phyloP scores from a whole-genome alignment of 2,329 filamentous ascomycete genomes.

The Beauveria pseudobassiana region DNA sequence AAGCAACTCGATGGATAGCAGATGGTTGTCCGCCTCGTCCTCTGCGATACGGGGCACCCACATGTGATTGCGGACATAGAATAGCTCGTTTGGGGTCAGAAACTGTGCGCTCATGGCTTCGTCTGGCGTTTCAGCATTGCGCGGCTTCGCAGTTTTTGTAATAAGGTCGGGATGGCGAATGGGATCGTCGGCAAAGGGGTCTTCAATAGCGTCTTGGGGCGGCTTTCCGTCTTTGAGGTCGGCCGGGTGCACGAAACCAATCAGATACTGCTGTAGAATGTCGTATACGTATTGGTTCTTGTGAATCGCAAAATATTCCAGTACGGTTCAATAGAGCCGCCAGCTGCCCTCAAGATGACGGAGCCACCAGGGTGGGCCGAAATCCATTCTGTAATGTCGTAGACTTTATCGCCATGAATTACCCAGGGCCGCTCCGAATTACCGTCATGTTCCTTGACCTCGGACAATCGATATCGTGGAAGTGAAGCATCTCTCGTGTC shows the following conservation, averaged over 20 bases:
- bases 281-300: constrained; percentile 57
- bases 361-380: constrained; percentile 58
- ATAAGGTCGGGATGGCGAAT: constrained; percentile 42
- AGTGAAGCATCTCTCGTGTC: constrained; percentile 32
- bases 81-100: constrained; percentile 46
- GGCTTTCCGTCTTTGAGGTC: constrained; percentile 54
- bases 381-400: constrained; percentile 65
- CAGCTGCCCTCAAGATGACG: constrained; percentile 59
- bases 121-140: constrained; percentile 54
- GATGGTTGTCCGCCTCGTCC: constrained; percentile 32
- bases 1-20: constrained; percentile 46
- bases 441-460: constrained; percentile 45
- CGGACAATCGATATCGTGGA: constrained; percentile 42
- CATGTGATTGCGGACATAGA: constrained; percentile 57
- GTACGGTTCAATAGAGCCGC: constrained; percentile 57
- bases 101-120: constrained; percentile 41
- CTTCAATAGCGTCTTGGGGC: constrained; percentile 46
- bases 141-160: constrained; percentile 45
- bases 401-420: constrained; percentile 55
- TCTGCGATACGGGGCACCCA: constrained; percentile 47
- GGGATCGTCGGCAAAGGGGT: constrained; percentile 52
- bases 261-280: constrained; percentile 56
- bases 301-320: constrained; percentile 64
- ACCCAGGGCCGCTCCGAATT: constrained; percentile 54
- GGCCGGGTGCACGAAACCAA: constrained; percentile 51